Base-by-base conservation (phyloP, 768 basidiomycete species). In the Kwoniella newhampshirensis region DNA sequence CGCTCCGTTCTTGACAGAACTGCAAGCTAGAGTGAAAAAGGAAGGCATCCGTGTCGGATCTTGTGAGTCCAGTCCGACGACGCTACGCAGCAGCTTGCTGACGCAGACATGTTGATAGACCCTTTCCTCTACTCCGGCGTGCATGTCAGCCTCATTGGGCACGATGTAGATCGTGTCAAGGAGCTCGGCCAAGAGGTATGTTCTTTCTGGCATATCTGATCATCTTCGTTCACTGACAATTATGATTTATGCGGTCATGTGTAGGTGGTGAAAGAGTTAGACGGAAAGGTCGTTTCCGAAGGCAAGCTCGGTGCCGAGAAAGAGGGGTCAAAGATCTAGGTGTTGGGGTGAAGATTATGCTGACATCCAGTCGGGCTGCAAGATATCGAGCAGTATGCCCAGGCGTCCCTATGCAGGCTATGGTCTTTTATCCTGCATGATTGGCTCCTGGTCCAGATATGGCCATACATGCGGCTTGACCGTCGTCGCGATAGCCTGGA, bases 41-140 rank as follows among this genome's bases (percentile, higher is more conserved):
- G 87, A 89, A 45, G 87, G 86, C 11, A 84, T 98, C 45, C 85
- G 88, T 71, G 82, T 93, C 18, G 87, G 92, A 39, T 88, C 86
- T 28, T 90, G 88, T 76, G 85, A 86, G 26, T 80, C 73, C 86
- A n/a, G 17, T 15, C 21, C 21, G 23, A 32, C 25, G 15, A 43
- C 12, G 30, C 15, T 54, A 12, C 26, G n/a, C n/a, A n/a, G n/a
- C 32, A 32, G 32, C 32, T 32, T 6, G 32, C 32, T 32, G 7
- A 32, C 13, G 32, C 18, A 25, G 20, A 36, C 20, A 36, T 39
- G 7, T n/a, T 20, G 55, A 54, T 11, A 78, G 77, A 67, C 28
- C 77, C 70, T 13, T 66, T 51, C 46, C 32, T 74, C 21, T 67
- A 77, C 54, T 80, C 73, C 54, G 86, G 86, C 26, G 87, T 88